Evolutionary conservation across 2,329 filamentous ascomycete species (phyloP).

Genomic region (Aureobasidium sp.): DNA sequence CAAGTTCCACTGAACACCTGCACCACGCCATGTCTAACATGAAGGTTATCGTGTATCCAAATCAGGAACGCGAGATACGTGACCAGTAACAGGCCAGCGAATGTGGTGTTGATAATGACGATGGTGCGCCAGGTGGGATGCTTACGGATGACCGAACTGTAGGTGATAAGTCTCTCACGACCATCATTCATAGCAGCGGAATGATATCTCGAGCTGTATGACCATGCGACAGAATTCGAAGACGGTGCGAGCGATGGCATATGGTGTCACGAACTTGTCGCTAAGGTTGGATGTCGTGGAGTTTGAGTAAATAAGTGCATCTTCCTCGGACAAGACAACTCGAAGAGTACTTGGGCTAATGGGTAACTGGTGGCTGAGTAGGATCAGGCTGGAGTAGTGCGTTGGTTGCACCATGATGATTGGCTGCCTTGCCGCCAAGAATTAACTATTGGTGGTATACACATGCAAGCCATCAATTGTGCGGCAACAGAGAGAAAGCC

Average conservation of each 20-base stretch:
- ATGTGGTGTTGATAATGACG: background rate
- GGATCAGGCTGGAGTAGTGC: background rate
- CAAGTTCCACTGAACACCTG: background rate
- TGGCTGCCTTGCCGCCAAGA: slow-evolving; percentile 4
- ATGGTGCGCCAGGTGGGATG: background rate
- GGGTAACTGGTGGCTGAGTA: background rate
- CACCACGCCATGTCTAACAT: background rate
- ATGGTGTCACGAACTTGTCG: background rate
- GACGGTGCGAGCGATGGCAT: background rate
- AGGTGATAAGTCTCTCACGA: background rate
- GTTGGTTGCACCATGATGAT: background rate
- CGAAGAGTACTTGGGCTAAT: background rate
- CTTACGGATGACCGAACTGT: background rate
- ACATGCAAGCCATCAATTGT: background rate
- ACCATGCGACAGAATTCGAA: background rate
- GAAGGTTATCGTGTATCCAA: background rate
- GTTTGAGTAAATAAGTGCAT: background rate
- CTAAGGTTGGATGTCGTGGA: background rate
- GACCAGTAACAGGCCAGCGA: background rate
- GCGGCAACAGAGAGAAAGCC: background rate
- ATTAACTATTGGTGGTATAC: background rate
- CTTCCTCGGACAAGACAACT: background rate
- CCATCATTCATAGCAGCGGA: background rate
- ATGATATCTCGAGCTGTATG: background rate
- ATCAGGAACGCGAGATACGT: background rate